Conservation (phyloP, 192 early-diverging fungal genomes). For the Jimgerdemannia lactiflua region DNA sequence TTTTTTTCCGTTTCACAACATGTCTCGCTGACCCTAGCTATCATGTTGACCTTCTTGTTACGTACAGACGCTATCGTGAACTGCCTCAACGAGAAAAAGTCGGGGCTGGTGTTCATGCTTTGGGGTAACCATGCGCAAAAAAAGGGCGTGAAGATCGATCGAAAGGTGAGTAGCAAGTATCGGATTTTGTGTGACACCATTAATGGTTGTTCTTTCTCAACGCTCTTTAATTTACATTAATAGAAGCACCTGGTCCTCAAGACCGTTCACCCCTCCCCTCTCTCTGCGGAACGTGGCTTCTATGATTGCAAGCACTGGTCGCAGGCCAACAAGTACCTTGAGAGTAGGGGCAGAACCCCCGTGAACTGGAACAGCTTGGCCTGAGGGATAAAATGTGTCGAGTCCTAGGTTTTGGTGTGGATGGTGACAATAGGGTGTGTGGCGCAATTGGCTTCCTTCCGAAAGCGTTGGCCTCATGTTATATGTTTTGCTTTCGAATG, state of each 20-base stretch:
- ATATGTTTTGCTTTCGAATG: too few relatives aligned
- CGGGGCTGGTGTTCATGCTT: constrained; percentile 85
- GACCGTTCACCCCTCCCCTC: constrained; percentile 85
- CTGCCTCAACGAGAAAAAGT: constrained; percentile 58
- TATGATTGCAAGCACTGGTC: constrained; percentile 85
- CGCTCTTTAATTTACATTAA: neutral
- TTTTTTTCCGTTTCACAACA: too few relatives aligned
- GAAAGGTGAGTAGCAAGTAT: constrained; percentile 9
- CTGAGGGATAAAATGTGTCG: neutral
- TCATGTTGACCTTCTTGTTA: too few relatives aligned
- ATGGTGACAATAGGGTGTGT: too few relatives aligned
- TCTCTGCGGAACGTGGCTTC: constrained; percentile 85
- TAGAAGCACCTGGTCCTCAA: constrained; percentile 78
- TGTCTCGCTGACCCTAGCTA: too few relatives aligned
- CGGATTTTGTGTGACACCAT: neutral
- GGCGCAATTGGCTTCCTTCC: too few relatives aligned
- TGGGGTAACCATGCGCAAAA: constrained; percentile 93
- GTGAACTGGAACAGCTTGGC: constrained; percentile 69
- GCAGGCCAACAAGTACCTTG: constrained; percentile 84
- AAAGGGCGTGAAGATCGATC: constrained; percentile 72
- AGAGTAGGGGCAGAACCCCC: constrained; percentile 40
- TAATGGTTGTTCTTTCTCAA: too few relatives aligned
- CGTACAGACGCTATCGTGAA: constrained; percentile 71
- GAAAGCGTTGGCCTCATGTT: too few relatives aligned
- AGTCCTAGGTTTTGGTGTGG: too few relatives aligned